A percentile compares a stretch with the other conserved stretches of the same genome.
Conservation (phyloP, 2,329 filamentous ascomycete genomes). For the Cylindrodendrum hubeiense region DNA sequence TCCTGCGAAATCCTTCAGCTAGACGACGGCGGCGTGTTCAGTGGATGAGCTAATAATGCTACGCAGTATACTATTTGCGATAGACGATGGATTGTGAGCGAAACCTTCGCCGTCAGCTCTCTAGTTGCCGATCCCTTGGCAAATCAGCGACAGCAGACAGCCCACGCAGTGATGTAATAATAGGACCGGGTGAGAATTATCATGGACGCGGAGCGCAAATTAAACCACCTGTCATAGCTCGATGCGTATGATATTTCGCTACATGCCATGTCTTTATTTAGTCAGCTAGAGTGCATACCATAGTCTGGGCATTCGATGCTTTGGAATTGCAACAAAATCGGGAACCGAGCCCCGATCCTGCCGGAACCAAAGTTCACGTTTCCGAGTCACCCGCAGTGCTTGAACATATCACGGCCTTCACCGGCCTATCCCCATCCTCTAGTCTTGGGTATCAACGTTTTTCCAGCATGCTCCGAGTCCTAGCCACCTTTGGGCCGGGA, state of each 20-base stretch:
- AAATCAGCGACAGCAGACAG: not conserved
- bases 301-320: not conserved
- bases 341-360: not conserved
- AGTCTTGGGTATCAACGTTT: conserved; percentile 16
- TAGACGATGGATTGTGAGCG: not conserved
- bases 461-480: not conserved
- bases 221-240: not conserved
- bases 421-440: not conserved
- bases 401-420: no score
- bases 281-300: not conserved
- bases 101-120: not conserved
- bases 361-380: not conserved
- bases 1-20: not conserved
- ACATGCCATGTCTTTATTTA: not conserved
- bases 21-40: not conserved
- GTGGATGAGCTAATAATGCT: not conserved
- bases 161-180: not conserved
- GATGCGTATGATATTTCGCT: not conserved
- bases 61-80: no score
- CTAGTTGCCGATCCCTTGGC: not conserved
- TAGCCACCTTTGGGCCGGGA: not conserved
- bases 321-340: not conserved
- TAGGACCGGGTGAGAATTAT: not conserved
- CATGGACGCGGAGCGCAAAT: not conserved
- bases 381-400: not conserved